phyloP scores from a whole-genome alignment of 345 rosid genomes.

The Euphorbia tirucalli region DNA sequence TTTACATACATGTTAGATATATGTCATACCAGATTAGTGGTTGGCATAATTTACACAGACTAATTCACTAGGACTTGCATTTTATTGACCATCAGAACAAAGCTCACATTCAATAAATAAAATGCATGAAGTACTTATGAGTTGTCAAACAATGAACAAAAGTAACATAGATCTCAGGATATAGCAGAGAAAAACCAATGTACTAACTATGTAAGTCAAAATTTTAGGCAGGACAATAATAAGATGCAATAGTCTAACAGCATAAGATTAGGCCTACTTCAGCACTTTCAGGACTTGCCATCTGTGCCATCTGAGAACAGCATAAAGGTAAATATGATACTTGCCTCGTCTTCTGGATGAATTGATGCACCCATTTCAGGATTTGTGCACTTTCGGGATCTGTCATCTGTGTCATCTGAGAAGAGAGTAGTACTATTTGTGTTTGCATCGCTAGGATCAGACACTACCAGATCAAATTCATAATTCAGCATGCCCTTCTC shows the following conservation, averaged over 20 bases:
- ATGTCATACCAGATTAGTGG: not conserved
- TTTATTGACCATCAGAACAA: not conserved
- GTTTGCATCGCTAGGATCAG: conserved; percentile 95
- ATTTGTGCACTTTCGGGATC: conserved; percentile 53
- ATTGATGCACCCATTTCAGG: conserved; percentile 54
- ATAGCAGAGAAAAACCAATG: not conserved
- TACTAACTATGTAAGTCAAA: not conserved
- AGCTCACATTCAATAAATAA: not conserved
- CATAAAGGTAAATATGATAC: conserved; percentile 14
- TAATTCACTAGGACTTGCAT: not conserved
- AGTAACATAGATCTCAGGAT: not conserved
- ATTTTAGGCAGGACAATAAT: not conserved
- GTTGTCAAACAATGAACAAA: not conserved
- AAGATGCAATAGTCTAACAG: not conserved
- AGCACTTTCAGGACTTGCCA: not conserved
- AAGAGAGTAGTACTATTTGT: conserved; percentile 83
- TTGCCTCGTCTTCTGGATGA: conserved; percentile 76
- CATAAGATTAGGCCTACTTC: not conserved
- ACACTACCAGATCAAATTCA: conserved; percentile 77
- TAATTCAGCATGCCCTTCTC: conserved; percentile 87
- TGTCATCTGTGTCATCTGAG: conserved; percentile 97
- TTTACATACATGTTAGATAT: not conserved
- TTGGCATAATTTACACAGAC: not conserved
- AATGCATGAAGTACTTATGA: not conserved
- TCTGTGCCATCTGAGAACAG: too few species aligned